phyloP scores from a whole-genome alignment of 192 early-diverging fungal species.

The Chytriomyces sp. region DNA sequence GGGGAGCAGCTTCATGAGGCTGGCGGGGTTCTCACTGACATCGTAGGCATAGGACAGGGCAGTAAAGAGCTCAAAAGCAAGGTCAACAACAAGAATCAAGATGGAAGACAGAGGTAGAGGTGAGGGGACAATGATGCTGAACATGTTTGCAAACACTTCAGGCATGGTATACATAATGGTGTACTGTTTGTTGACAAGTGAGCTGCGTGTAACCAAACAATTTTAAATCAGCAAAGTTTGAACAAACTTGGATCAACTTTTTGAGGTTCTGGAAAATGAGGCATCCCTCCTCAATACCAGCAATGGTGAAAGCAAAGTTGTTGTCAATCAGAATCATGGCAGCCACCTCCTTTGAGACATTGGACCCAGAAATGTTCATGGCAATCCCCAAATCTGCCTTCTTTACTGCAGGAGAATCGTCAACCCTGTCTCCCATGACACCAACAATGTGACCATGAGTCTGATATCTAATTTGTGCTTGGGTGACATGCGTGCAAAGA shows the following conservation, averaged over 20 bases:
- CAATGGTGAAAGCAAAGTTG: constrained; percentile 92
- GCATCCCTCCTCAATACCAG: constrained; percentile 91
- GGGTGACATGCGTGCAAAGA: constrained; percentile 93
- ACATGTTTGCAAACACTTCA: constrained; percentile 83
- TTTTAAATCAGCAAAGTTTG: constrained; percentile 7
- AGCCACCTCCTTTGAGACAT: constrained; percentile 91
- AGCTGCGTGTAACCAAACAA: not conserved
- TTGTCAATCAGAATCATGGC: constrained; percentile 97
- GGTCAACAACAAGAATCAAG: constrained; percentile 87
- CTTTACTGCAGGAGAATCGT: constrained; percentile 94
- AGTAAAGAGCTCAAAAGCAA: constrained; percentile 90
- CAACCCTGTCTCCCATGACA: constrained; percentile 95
- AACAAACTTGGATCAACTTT: constrained; percentile 86
- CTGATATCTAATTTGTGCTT: constrained; percentile 94
- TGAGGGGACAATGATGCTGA: constrained; percentile 87
- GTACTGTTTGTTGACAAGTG: constrained; percentile 56
- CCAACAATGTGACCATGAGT: constrained; percentile 90
- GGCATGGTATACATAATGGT: constrained; percentile 88
- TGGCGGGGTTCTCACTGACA: constrained; percentile 62
- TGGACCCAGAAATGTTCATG: constrained; percentile 94
- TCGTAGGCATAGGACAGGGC: constrained; percentile 93
- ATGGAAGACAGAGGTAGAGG: constrained; percentile 82
- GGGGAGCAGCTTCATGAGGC: constrained; percentile 83
- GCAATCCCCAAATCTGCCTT: constrained; percentile 96
- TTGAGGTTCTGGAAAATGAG: constrained; percentile 94